Evolutionary conservation across 129 eudicot species (phyloP).

Genomic region (Artemisia tridentata): DNA sequence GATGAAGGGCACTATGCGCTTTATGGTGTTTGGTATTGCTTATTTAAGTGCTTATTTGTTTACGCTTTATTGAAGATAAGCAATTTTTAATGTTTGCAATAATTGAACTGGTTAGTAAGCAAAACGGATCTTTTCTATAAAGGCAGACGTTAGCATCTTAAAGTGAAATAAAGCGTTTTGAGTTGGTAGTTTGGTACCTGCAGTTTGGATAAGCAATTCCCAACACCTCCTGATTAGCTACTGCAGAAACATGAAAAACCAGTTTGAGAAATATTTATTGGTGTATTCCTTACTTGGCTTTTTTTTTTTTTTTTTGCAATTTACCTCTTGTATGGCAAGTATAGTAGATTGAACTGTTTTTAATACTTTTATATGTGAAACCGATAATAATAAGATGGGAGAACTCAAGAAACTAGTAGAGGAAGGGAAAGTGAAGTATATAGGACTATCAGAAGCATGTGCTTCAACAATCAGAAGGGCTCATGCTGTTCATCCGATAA

Average conservation of each 20-base stretch:
- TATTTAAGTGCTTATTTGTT: no score
- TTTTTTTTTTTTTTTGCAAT: background rate
- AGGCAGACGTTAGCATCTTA: no score
- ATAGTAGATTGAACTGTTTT: background rate
- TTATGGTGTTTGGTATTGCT: no score
- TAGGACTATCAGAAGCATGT: conserved; percentile 72
- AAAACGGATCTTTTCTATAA: no score
- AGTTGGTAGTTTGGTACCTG: background rate
- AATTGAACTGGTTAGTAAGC: no score
- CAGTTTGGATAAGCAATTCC: no score
- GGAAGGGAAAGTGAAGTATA: conserved; percentile 66
- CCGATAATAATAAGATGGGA: conserved; percentile 36
- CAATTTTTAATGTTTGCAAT: no score
- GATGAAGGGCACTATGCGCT: no score
- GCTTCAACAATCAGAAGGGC: conserved; percentile 76
- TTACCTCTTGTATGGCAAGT: background rate
- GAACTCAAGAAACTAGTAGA: conserved; percentile 65
- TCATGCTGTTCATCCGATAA: conserved; percentile 69
- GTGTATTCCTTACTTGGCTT: background rate
- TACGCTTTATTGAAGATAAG: no score
- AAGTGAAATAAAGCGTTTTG: no score
- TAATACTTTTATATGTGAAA: conserved; percentile 8
- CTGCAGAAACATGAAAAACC: no score
- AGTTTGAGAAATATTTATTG: background rate
- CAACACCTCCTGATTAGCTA: no score